These are phyloP conservation scores for Echinochloa phyllopogon DNA, from an alignment of 176 grass and related monocot genomes.

Conservation along the genomic window DNA sequence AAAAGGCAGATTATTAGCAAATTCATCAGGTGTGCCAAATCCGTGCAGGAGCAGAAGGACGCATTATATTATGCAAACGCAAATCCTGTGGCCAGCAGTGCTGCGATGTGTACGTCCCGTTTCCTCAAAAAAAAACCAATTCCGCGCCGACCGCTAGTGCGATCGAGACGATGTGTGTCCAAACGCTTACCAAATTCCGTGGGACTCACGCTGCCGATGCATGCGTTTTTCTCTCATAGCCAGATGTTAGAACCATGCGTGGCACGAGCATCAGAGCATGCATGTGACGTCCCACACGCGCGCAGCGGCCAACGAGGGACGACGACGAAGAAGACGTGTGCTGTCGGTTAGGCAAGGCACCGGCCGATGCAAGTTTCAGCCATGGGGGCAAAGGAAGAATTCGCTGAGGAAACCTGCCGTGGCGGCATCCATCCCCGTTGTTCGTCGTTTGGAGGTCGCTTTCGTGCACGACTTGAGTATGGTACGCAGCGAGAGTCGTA, in stretches of 20 bases:
- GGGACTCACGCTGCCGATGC: neutral
- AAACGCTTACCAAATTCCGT: neutral
- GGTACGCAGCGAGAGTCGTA: too few relatives aligned
- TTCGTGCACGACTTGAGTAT: too few relatives aligned
- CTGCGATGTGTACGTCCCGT: neutral
- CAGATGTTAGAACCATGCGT: too few relatives aligned
- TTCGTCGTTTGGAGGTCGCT: too few relatives aligned
- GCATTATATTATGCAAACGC: neutral
- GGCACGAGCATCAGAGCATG: too few relatives aligned
- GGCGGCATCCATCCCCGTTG: too few relatives aligned
- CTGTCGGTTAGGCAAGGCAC: neutral
- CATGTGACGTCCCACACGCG: too few relatives aligned
- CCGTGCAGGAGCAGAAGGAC: neutral
- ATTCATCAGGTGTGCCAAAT: neutral
- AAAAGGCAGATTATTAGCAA: too few relatives aligned
- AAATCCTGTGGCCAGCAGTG: neutral
- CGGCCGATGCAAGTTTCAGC: neutral
- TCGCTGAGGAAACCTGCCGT: neutral
- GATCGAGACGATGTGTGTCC: too few relatives aligned
- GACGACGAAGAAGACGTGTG: neutral
- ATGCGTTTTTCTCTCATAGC: neutral
- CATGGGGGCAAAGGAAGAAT: neutral
- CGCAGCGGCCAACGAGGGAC: too few relatives aligned
- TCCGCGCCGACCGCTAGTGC: too few relatives aligned
- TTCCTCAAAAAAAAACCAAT: neutral